These are phyloP conservation scores for Hamamelis virginiana DNA, from an alignment of 164 flowering plant genomes.

Conservation along the genomic window DNA sequence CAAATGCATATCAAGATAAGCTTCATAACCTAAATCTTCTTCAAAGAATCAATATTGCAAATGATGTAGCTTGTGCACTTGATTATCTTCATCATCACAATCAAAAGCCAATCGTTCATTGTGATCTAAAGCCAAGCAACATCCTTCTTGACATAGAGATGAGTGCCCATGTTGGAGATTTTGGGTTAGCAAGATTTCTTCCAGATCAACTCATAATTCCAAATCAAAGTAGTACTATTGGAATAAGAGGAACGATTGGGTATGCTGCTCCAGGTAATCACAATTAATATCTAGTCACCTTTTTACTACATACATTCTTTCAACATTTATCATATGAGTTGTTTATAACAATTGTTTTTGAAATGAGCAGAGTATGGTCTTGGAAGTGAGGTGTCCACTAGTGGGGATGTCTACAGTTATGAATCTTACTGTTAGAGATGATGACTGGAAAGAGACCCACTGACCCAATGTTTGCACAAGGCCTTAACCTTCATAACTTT, in stretches of 20 bases:
- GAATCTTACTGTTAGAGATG: constrained; percentile 22
- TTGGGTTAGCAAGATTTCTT: constrained; percentile 8
- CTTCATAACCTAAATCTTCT: background rate
- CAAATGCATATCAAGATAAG: background rate
- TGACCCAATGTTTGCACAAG: constrained; percentile 13
- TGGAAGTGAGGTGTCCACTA: constrained; percentile 12
- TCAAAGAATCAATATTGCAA: background rate
- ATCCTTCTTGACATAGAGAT: too few relatives aligned
- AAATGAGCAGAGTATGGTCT: constrained; percentile 21
- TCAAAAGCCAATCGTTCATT: background rate
- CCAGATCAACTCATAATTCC: background rate
- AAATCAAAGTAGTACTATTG: constrained; percentile 7
- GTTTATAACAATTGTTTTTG: too few relatives aligned
- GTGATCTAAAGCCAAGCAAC: too few relatives aligned
- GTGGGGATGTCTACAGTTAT: constrained; percentile 27
- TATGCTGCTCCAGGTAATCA: constrained; percentile 17
- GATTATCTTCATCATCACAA: background rate
- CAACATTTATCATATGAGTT: too few relatives aligned
- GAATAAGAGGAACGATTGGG: constrained; percentile 25
- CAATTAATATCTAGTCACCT: too few relatives aligned
- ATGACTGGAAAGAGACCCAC: constrained; percentile 26
- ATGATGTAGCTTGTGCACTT: background rate
- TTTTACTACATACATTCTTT: too few relatives aligned
- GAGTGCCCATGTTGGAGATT: too few relatives aligned
- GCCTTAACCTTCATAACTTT: too few relatives aligned